Evolutionary conservation across 139 green algal species (phyloP).

Genomic region (Limnomonas spitsbergensis): DNA sequence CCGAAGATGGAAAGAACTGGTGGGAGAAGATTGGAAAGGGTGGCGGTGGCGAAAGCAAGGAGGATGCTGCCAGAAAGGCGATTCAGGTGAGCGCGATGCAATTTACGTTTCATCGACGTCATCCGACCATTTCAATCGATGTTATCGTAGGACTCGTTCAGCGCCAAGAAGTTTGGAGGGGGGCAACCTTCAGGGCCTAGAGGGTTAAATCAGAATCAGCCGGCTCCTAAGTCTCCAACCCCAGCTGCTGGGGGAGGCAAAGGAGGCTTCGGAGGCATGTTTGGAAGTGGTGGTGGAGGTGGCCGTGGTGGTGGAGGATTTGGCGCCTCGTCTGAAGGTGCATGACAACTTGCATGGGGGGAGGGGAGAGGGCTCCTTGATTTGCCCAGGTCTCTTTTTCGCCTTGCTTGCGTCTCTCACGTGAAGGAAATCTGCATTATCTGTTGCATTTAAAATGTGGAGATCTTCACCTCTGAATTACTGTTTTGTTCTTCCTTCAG

Average conservation of each 20-base stretch:
- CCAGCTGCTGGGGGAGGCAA: background rate
- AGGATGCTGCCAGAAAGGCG: background rate
- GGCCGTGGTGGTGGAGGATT: background rate
- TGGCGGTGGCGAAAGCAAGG: background rate
- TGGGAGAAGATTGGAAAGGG: slow-evolving; percentile 1
- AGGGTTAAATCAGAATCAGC: background rate
- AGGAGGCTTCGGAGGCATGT: background rate
- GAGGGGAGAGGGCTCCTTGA: too few relatives aligned
- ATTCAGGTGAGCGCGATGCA: background rate
- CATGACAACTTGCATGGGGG: background rate
- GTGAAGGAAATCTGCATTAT: too few relatives aligned
- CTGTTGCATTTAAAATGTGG: too few relatives aligned
- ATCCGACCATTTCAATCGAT: too few relatives aligned
- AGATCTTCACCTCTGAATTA: background rate
- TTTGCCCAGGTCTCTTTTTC: too few relatives aligned
- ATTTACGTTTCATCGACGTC: slow-evolving; percentile 1
- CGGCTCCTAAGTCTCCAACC: background rate
- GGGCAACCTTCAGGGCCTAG: too few relatives aligned
- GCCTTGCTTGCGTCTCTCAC: too few relatives aligned
- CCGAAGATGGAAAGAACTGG: slow-evolving; percentile 10
- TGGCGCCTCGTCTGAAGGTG: background rate
- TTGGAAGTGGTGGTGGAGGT: background rate
- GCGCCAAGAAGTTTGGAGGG: background rate
- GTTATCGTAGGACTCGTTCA: slow-evolving; percentile 7
- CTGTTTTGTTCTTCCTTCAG: slow-evolving; percentile 1